Percentiles rank a stretch among this genome's conserved stretches.
Conservation (phyloP, 768 basidiomycete genomes). For the Suillus lakei region DNA sequence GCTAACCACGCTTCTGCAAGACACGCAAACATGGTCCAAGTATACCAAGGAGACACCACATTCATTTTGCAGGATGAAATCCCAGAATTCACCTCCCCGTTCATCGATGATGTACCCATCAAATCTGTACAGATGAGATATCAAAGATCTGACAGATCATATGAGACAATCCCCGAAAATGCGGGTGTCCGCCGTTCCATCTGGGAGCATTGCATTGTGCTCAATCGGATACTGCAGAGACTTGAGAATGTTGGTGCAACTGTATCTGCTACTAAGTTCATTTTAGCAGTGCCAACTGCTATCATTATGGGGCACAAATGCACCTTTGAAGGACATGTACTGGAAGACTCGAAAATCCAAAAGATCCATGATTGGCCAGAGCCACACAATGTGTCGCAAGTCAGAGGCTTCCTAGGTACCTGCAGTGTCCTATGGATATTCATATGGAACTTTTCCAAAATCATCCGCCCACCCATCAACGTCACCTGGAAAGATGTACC, state of each 20-base stretch:
- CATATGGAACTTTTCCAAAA: too few relatives aligned
- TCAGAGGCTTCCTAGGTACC: too few relatives aligned
- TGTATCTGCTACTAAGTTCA: constrained; percentile 41
- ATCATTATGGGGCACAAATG: constrained; percentile 44
- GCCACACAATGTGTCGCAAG: too few relatives aligned
- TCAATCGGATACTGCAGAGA: constrained; percentile 43
- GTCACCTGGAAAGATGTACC: too few relatives aligned
- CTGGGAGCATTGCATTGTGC: constrained; percentile 36
- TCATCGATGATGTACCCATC: constrained; percentile 52
- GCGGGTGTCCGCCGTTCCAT: too few relatives aligned
- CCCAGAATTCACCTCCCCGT: constrained; percentile 39
- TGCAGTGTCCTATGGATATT: too few relatives aligned
- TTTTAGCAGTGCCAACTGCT: constrained; percentile 25
- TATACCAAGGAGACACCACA: constrained; percentile 45
- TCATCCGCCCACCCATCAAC: too few relatives aligned
- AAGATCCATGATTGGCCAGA: constrained; percentile 38
- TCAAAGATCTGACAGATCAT: too few relatives aligned
- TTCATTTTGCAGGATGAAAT: constrained; percentile 46
- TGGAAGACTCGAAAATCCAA: constrained; percentile 27
- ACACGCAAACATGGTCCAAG: constrained; percentile 43
- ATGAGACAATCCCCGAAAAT: too few relatives aligned
- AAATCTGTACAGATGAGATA: too few relatives aligned
- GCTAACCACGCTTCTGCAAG: constrained; percentile 43
- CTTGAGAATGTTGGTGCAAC: constrained; percentile 43
- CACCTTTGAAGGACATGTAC: constrained; percentile 36